Evolutionary conservation across 495 filamentous ascomycete genomes (phyloP), one percentile per base, ranked within the genome.

Genomic region (Chaetomidium leptoderma): DNA sequence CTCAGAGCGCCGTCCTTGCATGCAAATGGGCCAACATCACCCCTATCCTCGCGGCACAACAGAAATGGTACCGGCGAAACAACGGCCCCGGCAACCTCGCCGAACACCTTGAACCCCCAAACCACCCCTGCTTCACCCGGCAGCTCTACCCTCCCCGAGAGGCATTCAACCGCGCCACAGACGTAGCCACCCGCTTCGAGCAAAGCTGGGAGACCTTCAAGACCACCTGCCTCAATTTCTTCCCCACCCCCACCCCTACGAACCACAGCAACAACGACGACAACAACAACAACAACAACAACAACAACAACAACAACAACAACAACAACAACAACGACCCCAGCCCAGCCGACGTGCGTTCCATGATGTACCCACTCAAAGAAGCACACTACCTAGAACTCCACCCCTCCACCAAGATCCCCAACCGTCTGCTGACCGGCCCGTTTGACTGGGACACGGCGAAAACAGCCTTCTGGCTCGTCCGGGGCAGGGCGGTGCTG

Each of bases 401-500:
- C 6, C 67, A 78, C 42, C 53, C 43, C 4, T n/a, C 29, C 1
- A 66, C 61, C 1, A 53, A 42, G 19, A 71, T 76, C 17, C 74
- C 75, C 0, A 57, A 72, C 35, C 55, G 55, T 6, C 55, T 78
- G 1, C 24, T 78, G 3, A 48, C 21, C 3, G 64, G 66, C 9
- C 68, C 72, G 1, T 63, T 53, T 26, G 47, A 59, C 23, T 66
- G 66, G 47, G 57, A 67, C 1, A 57, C 49, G 1, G 55, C 66
- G 6, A 66, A 67, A 58, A 66, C 71, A 45, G 52, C 71, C 0
- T 76, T 68, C 59, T 78, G 75, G 75, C 39, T 74, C 14, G 36
- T 69, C 14, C 72, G 65, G 29, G 66, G 53, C 9, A 70, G 74
- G 0, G 70, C 69, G 21, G 44, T 17, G 0, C 19, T 71, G 21